Evolutionary conservation across 2,329 filamentous ascomycete species (phyloP), one percentile per base, ranked within the genome.

Genomic region (Lasiodiplodia citricola): DNA sequence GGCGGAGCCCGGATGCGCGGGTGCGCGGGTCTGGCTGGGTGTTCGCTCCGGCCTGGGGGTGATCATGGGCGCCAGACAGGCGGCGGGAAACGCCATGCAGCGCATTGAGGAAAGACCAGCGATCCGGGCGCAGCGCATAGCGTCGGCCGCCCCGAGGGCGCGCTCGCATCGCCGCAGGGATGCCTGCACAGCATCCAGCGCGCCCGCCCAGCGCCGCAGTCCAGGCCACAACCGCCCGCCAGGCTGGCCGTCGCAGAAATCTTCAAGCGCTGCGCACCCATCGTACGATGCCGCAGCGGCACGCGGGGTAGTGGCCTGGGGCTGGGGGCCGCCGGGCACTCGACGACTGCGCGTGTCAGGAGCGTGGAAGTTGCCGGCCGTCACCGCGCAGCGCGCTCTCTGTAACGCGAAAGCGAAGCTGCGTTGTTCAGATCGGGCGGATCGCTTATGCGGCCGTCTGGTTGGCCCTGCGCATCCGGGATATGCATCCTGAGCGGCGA

Each of bases 31-130:
- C 25, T 62, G 66, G 54, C 55, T 62, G 55, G 21, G 41, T 52
- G 56, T 51, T 62, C 44, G 56, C 56, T 51, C 58, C 44, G 55
- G 55, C 41, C 65, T 38, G 38, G 41, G 58, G 60, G 60, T 51
- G 60, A 64, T 64, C 60, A 52, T 64, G 60, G 47, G 47, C 60
- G 60, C 60, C 60, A 63, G 60, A 37, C 41, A 28, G 35, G 44
- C 60, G 60, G 44, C 60, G 60, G 60, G 60, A 64, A 64, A 64
- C 60, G 47, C 60, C 60, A 64, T 64, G 60, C 44, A 18, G 44
- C 44, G 60, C 60, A 31, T 52, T 50, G 41, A 50, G 58, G 58
- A 52, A 64, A 64, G 47, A 28, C 44, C 60, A 64, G 60, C 60
- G 60, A 64, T 64, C 60, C 60, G 44, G 58, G 21, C 58, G 58